These are phyloP conservation scores for Crucihimalaya himalaica DNA, from an alignment of 345 rosid genomes.

Conservation along the genomic window DNA sequence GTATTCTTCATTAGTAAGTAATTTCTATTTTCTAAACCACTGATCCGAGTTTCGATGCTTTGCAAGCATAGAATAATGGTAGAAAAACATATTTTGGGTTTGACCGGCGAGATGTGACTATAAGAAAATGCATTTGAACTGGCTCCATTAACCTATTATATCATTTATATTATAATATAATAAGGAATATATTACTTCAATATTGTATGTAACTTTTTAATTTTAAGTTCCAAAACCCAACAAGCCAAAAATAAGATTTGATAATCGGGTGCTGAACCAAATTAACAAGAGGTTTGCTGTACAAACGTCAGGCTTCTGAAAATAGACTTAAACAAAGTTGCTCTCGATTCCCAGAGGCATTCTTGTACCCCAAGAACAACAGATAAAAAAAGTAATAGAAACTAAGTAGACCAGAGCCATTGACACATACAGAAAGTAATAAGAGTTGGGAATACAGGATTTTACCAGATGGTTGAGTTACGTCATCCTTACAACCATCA, in stretches of 20 bases:
- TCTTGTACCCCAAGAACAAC: conserved; percentile 23
- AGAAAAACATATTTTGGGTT: background rate
- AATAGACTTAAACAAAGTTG: conserved; percentile 9
- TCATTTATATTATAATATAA: background rate
- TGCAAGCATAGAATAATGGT: conserved; percentile 12
- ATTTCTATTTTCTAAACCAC: background rate
- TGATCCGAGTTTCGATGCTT: conserved; percentile 10
- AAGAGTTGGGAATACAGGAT: conserved; percentile 1
- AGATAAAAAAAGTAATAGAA: background rate
- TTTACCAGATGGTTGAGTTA: conserved; percentile 23
- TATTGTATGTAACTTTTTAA: background rate
- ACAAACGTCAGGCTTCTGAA: conserved; percentile 22
- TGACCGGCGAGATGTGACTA: background rate
- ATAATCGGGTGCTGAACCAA: background rate
- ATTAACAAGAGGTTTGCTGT: conserved; percentile 13
- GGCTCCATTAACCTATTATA: background rate
- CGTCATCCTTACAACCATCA: background rate
- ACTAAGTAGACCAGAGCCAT: background rate
- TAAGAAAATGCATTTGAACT: conserved; percentile 3
- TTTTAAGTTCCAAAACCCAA: background rate
- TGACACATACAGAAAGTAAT: too few relatives aligned
- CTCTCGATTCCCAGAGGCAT: conserved; percentile 10
- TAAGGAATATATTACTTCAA: background rate
- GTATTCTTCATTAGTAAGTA: background rate
- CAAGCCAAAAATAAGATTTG: conserved; percentile 5